Conservation (phyloP, 2,329 filamentous ascomycete genomes). For the Phoma sp. region DNA sequence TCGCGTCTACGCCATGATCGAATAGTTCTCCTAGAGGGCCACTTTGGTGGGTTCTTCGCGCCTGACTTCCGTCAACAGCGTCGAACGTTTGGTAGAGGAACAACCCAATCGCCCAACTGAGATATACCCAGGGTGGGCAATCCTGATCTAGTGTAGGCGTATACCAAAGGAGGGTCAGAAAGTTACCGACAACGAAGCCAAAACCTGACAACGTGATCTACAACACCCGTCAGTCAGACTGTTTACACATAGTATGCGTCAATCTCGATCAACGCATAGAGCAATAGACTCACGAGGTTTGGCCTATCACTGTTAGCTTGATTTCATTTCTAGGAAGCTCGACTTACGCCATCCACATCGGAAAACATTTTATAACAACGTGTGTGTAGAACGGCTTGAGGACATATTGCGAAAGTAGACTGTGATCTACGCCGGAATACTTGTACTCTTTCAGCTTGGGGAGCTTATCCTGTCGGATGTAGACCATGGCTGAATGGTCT, state of each 20-base stretch:
- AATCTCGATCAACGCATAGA: not conserved
- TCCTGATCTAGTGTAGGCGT: constrained; percentile 92
- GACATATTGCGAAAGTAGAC: constrained; percentile 87
- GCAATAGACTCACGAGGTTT: constrained; percentile 42
- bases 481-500: constrained; percentile 70
- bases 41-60: constrained; percentile 87
- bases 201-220: constrained; percentile 90
- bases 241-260: not conserved
- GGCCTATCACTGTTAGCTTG: constrained; percentile 41
- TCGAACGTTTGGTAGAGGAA: constrained; percentile 99
- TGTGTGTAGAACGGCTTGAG: constrained; percentile 98
- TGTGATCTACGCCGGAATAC: constrained; percentile 91
- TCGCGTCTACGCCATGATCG: constrained; percentile 93
- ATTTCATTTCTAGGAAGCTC: not conserved
- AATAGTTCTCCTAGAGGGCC: constrained; percentile 95
- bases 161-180: constrained; percentile 93
- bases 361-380: constrained; percentile 91
- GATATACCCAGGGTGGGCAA: constrained; percentile 95
- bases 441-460: constrained; percentile 92
- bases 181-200: constrained; percentile 84
- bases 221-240: not conserved
- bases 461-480: constrained; percentile 90
- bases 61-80: constrained; percentile 92
- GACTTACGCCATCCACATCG: constrained; percentile 86
- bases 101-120: constrained; percentile 84